Evolutionary conservation across 2,329 filamentous ascomycete genomes (phyloP).

Genomic region (Berkeleyomyces basicola): DNA sequence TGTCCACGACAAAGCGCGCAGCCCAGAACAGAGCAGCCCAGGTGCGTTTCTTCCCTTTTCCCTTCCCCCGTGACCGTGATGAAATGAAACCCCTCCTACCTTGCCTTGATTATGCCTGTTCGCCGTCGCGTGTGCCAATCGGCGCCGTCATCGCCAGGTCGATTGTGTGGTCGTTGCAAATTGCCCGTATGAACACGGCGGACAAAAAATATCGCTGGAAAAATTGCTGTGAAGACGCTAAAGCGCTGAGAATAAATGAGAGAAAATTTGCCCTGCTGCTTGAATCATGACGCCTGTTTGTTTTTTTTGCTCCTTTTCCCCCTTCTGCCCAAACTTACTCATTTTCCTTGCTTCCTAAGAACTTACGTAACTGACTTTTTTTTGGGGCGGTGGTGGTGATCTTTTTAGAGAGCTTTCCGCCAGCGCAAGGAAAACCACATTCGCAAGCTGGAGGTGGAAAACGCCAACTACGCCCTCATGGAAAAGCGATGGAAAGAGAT

Average conservation of each 20-base stretch:
- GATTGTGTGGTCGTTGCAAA: too few relatives aligned
- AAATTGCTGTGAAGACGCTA: not conserved
- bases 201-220: not conserved
- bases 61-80: not conserved
- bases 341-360: conserved; percentile 9
- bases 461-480: conserved; percentile 61
- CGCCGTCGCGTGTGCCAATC: too few relatives aligned
- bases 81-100: not conserved
- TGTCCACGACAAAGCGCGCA: conserved; percentile 89
- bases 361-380: conserved; percentile 19
- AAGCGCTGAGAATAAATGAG: not conserved
- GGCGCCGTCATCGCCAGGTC: too few relatives aligned
- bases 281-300: not conserved
- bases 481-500: conserved; percentile 64
- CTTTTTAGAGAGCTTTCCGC: conserved; percentile 69
- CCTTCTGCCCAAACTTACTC: conserved; percentile 2
- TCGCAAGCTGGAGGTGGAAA: conserved; percentile 89
- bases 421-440: conserved; percentile 98
- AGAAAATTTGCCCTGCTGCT: not conserved
- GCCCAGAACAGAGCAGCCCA: conserved; percentile 94
- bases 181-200: not conserved
- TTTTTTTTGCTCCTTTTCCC: conserved; percentile 19
- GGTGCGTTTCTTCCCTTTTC: conserved; percentile 36
- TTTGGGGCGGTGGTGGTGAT: not conserved
- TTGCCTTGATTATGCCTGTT: not conserved